Base-by-base conservation (phyloP, 345 rosid genomes). In the Sapria himalayana region DNA sequence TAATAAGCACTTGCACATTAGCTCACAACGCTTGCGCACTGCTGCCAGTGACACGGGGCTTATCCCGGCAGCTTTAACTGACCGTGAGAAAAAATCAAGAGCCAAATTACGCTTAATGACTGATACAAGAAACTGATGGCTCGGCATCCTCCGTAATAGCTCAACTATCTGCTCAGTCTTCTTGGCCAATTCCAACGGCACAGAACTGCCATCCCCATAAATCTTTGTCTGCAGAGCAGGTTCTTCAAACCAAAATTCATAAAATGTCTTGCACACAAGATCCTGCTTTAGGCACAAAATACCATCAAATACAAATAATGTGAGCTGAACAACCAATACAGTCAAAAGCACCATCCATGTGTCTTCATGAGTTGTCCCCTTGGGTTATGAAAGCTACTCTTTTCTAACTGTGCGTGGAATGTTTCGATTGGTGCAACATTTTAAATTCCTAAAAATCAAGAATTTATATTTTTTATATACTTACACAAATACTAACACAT, bases 221-320 rank as follows among this genome's bases (percentile, higher is more conserved):
- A 41, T 71, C 45, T 70, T 74, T 38, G 73, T 69, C 62, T 64
- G 92, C 37, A 52, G 49, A 46, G 79, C 61, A 56, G 93, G 75
- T 56, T 89, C 95, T 65, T 89, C 95, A 47, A 89, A 89, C 98
- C 98, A 89, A 51, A 89, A 82, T 48, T 89, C 95, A 69, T 79
- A 76, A 62, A 89, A 82, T 41, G 86, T 89, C 84, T 89, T 89
- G 77, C 92, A 89, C 54, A 89, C 98, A 50, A 79, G 82, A 67
- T 89, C 98, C 95, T 89, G 69, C 19, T 19, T 39, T 47, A 9
- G 44, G 49, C 25, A 60, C 22, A 47, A 48, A 27, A 39, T n/a
- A 20, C 11, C 37, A 43, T 10, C 0, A 10, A 22, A 11, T 25
- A 29, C 36, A 22, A 15, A 41, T 10, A 18, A 3, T 15, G 46